Percentiles rank a stretch among this genome's conserved stretches.
Conservation (phyloP, 1,284 basidiomycete genomes). For the Apiotrichum siamense region DNA sequence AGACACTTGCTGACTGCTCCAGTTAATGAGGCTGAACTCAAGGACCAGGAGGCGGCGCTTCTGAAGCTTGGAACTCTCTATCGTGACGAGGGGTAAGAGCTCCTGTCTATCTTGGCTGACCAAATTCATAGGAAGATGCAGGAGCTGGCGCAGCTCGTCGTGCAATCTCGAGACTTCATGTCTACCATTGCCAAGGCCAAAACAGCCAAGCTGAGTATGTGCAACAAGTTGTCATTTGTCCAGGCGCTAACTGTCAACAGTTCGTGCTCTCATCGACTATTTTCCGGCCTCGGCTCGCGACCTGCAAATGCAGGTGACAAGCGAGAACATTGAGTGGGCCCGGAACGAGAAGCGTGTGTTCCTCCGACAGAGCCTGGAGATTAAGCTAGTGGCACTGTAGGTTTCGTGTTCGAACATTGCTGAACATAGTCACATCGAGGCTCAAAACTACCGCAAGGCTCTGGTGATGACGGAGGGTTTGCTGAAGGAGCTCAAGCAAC, state of each 20-base stretch:
- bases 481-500: constrained; percentile 79
- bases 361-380: constrained; percentile 89
- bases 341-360: constrained; percentile 89
- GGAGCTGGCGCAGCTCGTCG: constrained; percentile 80
- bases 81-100: constrained; percentile 74
- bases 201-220: constrained; percentile 89
- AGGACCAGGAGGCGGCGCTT: constrained; percentile 80
- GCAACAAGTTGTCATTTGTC: no score
- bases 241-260: constrained; percentile 46
- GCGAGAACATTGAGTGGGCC: constrained; percentile 92
- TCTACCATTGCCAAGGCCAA: constrained; percentile 95
- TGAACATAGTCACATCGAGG: constrained; percentile 61
- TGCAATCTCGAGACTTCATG: constrained; percentile 82
- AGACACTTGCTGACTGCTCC: not conserved
- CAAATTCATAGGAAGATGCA: constrained; percentile 62
- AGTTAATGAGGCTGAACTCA: constrained; percentile 57
- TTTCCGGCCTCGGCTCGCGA: constrained; percentile 70
- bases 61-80: constrained; percentile 83
- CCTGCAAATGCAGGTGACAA: constrained; percentile 78
- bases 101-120: constrained; percentile 16
- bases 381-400: constrained; percentile 75
- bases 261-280: constrained; percentile 85
- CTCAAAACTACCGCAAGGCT: constrained; percentile 70
- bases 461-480: constrained; percentile 75
- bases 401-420: constrained; percentile 35